Evolutionary conservation across 257 asterid genomes (phyloP).

Genomic region (Datura wrightii): DNA sequence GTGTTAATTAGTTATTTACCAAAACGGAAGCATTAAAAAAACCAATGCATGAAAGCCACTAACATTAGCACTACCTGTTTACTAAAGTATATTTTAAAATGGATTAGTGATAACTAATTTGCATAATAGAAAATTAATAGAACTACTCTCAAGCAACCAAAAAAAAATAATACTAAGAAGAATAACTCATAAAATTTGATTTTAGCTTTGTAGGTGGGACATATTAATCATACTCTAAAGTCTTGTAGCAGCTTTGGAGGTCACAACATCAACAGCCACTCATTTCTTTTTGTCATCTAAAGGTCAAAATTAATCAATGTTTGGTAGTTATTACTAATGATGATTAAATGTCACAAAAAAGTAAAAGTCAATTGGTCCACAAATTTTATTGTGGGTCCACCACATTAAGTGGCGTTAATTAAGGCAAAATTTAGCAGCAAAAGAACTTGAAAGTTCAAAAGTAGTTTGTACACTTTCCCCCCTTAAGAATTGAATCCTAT

Average conservation of each 20-base stretch:
- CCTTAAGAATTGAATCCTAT: background rate
- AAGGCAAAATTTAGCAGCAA: background rate
- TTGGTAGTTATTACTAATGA: constrained; percentile 25
- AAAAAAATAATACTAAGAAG: background rate
- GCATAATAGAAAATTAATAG: background rate
- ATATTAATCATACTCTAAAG: background rate
- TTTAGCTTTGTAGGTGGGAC: background rate
- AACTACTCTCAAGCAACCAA: background rate
- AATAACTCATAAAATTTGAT: background rate
- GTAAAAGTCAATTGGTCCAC: background rate
- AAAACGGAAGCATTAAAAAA: background rate
- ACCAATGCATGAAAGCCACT: background rate
- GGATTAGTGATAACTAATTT: background rate
- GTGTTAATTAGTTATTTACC: background rate
- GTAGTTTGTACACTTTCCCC: background rate
- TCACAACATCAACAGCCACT: background rate
- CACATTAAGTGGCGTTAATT: constrained; percentile 26
- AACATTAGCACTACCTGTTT: background rate
- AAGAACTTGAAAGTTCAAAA: background rate
- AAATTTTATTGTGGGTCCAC: background rate
- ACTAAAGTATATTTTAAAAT: background rate
- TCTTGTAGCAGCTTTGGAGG: background rate
- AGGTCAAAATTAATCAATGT: background rate
- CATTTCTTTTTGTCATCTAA: background rate
- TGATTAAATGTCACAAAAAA: background rate